Conservation (phyloP, 805 yeast genomes). For the Yarrowia sp. region DNA sequence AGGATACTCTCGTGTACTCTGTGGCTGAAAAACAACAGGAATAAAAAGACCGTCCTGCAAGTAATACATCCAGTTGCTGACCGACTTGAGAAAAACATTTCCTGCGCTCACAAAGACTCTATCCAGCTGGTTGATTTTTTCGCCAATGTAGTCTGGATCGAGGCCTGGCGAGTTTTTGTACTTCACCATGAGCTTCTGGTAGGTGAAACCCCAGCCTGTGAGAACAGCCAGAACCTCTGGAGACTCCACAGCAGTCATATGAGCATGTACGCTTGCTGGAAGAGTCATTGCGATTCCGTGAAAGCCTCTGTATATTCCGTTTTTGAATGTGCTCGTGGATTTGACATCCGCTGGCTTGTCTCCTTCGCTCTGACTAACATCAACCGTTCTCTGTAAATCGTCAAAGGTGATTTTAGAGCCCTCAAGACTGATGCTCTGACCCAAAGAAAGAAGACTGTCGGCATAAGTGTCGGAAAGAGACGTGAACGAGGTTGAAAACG, state of each 20-base stretch:
- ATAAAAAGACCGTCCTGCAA: neutral
- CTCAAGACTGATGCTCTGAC: neutral
- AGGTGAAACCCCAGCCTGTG: neutral
- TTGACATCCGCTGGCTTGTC: too few species aligned
- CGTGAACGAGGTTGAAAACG: neutral
- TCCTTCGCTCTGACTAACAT: neutral
- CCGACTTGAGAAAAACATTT: neutral
- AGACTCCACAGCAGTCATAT: neutral
- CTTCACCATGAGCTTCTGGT: conserved; percentile 4
- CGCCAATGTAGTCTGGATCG: neutral
- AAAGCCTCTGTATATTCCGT: neutral
- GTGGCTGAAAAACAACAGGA: neutral
- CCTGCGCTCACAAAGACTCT: neutral
- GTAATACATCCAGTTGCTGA: neutral
- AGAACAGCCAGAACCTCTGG: neutral
- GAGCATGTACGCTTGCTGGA: neutral
- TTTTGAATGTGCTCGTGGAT: neutral
- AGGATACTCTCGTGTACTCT: neutral
- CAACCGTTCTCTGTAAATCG: neutral
- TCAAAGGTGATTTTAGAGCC: neutral
- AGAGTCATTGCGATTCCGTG: neutral
- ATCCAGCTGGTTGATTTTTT: neutral
- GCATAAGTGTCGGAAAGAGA: neutral
- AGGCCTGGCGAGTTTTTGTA: neutral
- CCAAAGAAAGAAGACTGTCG: neutral